Evolutionary conservation across 2,329 filamentous ascomycete species (phyloP), one percentile per base, ranked within the genome.

Genomic region (Monosporascus sp.): DNA sequence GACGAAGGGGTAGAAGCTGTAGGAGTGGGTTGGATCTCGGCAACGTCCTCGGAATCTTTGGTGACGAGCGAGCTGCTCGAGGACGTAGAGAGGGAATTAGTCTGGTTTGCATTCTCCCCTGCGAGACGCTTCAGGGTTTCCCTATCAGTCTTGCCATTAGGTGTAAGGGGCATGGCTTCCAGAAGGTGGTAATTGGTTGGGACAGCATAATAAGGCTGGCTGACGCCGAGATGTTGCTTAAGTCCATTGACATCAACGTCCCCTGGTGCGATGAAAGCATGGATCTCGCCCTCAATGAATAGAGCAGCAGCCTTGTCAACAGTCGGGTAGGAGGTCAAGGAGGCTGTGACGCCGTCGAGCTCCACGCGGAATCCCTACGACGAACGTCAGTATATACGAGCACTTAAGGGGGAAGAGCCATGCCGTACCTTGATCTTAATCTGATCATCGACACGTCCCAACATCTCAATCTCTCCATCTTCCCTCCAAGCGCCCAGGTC

Each of bases 401-500:
- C 11, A 18, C 43, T 14, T n/a, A 25, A 3, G 31, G 35, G 38
- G 7, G 48, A 41, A 35, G 24, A 20, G 43, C 14, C 15, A 46
- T 46, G 43, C 11, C 59, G 49, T 63, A 75, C 74, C 67, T 82
- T 81, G 62, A 85, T 75, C 66, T 85, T 85, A 54, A 85, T 77
- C 61, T 85, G 82, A 55, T 84, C 81, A 58, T 85, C 82, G n/a
- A 72, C 72, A 37, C 81, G 75, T 3, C 82, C 81, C 36, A 82
- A 73, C 22, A 78, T 80, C 44, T 81, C 73, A 38, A 85, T 70
- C 25, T 72, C 74, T 11, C 82, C 81, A 59, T 81, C 75, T 2
- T 70, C 62, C 38, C 72, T 71, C 80, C 81, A 84, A 14, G 72
- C 71, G 18, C 77, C 80, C 22, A 85, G 71, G 58, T 85, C 82